These are phyloP conservation scores for Pezicula radicicola DNA, from an alignment of 2,329 filamentous ascomycete genomes.

Conservation along the genomic window DNA sequence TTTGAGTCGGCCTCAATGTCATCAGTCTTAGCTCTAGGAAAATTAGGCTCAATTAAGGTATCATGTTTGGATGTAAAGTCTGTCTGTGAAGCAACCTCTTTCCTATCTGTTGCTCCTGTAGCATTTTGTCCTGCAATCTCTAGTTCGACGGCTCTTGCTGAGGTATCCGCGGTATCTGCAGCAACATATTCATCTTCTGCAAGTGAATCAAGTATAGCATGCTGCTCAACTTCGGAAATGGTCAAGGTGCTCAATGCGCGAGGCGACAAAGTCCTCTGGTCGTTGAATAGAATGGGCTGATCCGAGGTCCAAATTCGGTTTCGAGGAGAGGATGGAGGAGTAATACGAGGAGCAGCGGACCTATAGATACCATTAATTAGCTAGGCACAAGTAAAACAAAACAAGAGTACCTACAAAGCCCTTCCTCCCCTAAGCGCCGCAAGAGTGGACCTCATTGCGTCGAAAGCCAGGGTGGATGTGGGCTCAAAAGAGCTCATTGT, in stretches of 20 bases:
- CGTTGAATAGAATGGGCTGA: constrained; percentile 36
- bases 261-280: constrained; percentile 6
- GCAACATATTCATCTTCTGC: constrained; percentile 18
- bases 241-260: constrained; percentile 17
- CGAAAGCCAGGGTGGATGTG: constrained; percentile 10
- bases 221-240: constrained; percentile 9
- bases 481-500: constrained; percentile 17
- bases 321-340: constrained; percentile 2
- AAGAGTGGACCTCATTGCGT: constrained; percentile 15
- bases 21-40: too few relatives aligned
- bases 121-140: too few relatives aligned
- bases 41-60: too few relatives aligned
- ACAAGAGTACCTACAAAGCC: background rate
- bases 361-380: constrained; percentile 10
- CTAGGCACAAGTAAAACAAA: background rate
- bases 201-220: constrained; percentile 14
- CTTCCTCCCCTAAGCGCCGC: constrained; percentile 9
- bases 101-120: constrained; percentile 4
- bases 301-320: constrained; percentile 33
- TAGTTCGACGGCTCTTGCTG: background rate
- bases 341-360: constrained; percentile 2
- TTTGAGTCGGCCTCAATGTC: background rate
- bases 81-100: background rate
- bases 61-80: too few relatives aligned
- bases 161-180: constrained; percentile 1